phyloP scores from a whole-genome alignment of 768 basidiomycete species.

The Mycena vitilis region DNA sequence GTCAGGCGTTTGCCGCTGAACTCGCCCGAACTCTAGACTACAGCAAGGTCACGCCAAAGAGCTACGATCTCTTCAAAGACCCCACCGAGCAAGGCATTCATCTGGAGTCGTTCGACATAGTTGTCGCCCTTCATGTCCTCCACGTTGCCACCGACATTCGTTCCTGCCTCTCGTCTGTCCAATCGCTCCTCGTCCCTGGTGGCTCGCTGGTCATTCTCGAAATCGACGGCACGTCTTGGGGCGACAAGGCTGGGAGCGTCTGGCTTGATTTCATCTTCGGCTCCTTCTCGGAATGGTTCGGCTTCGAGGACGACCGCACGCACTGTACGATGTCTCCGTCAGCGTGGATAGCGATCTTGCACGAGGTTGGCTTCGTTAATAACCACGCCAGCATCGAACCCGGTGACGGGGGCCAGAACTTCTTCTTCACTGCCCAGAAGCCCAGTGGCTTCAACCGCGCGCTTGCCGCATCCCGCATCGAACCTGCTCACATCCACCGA shows the following conservation, averaged over 20 bases:
- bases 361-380: conserved; percentile 1
- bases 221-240: conserved; percentile 14
- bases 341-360: conserved; percentile 9
- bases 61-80: conserved; percentile 20
- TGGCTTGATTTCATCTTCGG: conserved; percentile 25
- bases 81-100: conserved; percentile 7
- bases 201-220: conserved; percentile 19
- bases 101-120: conserved; percentile 8
- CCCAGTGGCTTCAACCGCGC: not conserved
- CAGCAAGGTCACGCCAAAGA: conserved; percentile 3
- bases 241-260: conserved; percentile 1
- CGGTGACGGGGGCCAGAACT: conserved; percentile 5
- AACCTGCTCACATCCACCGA: not conserved
- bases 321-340: conserved; percentile 11
- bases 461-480: not conserved
- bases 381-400: conserved; percentile 2
- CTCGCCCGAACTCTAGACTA: conserved; percentile 10
- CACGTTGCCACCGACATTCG: conserved; percentile 12
- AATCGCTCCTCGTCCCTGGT: conserved; percentile 12
- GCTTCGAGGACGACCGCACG: not conserved
- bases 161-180: conserved; percentile 3
- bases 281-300: conserved; percentile 23
- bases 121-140: conserved; percentile 22
- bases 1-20: not conserved
- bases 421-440: conserved; percentile 21